Conservation (phyloP, 2,329 filamentous ascomycete species). For the Aspergillus eucalypticola region DNA sequence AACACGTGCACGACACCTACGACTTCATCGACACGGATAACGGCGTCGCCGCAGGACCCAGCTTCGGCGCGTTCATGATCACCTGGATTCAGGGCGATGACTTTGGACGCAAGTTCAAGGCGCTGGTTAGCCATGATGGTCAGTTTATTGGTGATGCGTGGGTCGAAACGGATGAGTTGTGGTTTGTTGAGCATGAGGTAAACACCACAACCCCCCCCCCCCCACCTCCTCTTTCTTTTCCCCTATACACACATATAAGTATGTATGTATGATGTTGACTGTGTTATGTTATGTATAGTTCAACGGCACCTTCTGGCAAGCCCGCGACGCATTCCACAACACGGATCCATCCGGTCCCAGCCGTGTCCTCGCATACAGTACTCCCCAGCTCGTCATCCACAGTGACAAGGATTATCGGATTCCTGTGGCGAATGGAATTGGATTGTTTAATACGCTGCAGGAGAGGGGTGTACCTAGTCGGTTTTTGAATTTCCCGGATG, state of each 20-base stretch:
- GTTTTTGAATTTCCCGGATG: constrained; percentile 75
- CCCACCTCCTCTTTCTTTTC: neutral
- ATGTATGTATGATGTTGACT: no score
- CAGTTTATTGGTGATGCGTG: constrained; percentile 66
- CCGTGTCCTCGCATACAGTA: constrained; percentile 68
- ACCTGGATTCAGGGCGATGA: constrained; percentile 89
- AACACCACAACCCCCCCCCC: no score
- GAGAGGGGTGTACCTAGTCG: constrained; percentile 70
- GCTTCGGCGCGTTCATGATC: constrained; percentile 50
- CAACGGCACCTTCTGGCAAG: constrained; percentile 53
- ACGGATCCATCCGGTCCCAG: constrained; percentile 65
- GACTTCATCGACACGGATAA: constrained; percentile 41
- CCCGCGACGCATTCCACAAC: constrained; percentile 63
- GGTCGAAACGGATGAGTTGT: constrained; percentile 54
- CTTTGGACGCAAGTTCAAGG: constrained; percentile 81
- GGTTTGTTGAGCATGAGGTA: constrained; percentile 52
- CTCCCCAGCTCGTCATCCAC: constrained; percentile 82
- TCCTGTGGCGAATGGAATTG: constrained; percentile 74
- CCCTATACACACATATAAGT: neutral
- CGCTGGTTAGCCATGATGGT: constrained; percentile 84
- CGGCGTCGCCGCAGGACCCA: constrained; percentile 44
- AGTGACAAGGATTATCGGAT: constrained; percentile 84
- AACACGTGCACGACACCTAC: constrained; percentile 59
- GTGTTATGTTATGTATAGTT: no score
- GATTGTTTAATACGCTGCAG: constrained; percentile 80